Conservation (phyloP, 163 green algal species). For the Chlorella variabilis region DNA sequence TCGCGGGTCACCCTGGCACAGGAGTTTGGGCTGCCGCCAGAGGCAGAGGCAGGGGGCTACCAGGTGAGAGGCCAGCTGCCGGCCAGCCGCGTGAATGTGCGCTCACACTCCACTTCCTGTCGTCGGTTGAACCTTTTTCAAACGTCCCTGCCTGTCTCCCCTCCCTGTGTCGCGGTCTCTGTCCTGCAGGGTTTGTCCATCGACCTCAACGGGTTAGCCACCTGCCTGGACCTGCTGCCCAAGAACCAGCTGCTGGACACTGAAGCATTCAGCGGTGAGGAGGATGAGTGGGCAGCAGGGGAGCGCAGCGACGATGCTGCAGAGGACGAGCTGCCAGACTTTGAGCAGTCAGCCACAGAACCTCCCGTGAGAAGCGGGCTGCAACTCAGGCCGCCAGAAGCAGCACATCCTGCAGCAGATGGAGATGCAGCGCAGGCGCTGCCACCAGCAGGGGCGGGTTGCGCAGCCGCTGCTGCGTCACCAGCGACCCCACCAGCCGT, state of each 20-base stretch:
- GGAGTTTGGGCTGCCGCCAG: slow-evolving; percentile 8
- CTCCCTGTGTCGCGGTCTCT: neutral
- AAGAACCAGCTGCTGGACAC: slow-evolving; percentile 23
- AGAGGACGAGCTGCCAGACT: slow-evolving; percentile 2
- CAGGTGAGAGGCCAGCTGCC: neutral
- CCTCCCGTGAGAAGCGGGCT: too few species aligned
- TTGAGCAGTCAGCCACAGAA: neutral
- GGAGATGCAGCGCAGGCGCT: neutral
- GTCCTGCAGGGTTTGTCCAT: slow-evolving; percentile 32
- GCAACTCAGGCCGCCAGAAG: too few species aligned
- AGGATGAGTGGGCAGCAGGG: neutral
- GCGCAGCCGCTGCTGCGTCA: neutral
- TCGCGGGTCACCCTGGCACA: neutral
- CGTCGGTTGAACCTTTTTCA: too few species aligned
- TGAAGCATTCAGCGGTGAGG: slow-evolving; percentile 24
- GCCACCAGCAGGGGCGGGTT: neutral
- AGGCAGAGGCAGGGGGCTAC: neutral
- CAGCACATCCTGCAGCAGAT: neutral
- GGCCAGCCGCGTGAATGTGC: neutral
- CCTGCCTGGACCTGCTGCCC: slow-evolving; percentile 28
- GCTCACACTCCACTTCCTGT: too few species aligned
- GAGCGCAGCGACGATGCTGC: neutral
- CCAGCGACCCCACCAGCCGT: neutral
- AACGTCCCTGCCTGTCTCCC: too few species aligned
- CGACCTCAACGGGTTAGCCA: slow-evolving; percentile 32